Conservation (phyloP, 2,329 filamentous ascomycete genomes). For the Monosporascus sp. region DNA sequence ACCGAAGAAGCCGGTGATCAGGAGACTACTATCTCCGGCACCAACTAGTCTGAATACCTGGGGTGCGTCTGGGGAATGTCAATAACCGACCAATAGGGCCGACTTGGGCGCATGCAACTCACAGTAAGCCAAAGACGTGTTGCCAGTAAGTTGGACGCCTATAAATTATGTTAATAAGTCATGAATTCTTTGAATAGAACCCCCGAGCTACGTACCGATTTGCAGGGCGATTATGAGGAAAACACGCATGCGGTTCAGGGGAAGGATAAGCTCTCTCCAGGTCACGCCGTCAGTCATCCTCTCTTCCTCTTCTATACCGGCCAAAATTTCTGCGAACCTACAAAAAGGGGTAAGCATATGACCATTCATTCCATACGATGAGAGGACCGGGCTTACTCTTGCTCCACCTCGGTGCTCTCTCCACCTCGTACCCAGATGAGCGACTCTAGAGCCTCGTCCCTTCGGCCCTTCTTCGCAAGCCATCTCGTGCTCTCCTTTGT, state of each 20-base stretch:
- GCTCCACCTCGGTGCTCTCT: neutral
- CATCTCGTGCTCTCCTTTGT: conserved; percentile 45
- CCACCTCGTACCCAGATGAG: conserved; percentile 46
- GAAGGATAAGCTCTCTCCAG: conserved; percentile 37
- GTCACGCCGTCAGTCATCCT: conserved; percentile 36
- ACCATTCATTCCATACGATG: neutral
- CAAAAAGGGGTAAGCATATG: neutral
- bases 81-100: neutral
- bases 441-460: conserved; percentile 40
- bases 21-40: conserved; percentile 35
- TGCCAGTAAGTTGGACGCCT: conserved; percentile 13
- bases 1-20: conserved; percentile 49
- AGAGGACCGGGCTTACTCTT: neutral
- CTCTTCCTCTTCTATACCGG: conserved; percentile 40
- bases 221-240: conserved; percentile 44
- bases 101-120: neutral
- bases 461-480: conserved; percentile 40
- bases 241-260: conserved; percentile 39
- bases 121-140: conserved; percentile 42
- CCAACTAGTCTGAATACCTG: conserved; percentile 50
- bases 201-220: conserved; percentile 21
- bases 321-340: conserved; percentile 32
- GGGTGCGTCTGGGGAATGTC: conserved; percentile 31
- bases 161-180: neutral
- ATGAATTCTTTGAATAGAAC: neutral